Conservation (phyloP, 257 asterid species). For the Craterostigma plantagineum region DNA sequence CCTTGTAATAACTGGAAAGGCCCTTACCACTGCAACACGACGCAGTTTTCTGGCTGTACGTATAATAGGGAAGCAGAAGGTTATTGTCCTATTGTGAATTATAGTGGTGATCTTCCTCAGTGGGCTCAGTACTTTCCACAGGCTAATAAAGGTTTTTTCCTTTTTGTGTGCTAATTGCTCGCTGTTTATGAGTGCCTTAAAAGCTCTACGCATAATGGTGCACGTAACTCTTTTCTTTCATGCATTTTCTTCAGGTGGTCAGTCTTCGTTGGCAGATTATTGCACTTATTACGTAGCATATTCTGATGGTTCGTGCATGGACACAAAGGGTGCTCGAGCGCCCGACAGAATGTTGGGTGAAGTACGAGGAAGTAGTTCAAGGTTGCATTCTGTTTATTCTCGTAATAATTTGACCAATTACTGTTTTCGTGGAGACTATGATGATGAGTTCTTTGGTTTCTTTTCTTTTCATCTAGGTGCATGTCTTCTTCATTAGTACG, state of each 20-base stretch:
- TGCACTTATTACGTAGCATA: slow-evolving; percentile 94
- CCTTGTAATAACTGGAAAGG: slow-evolving; percentile 74
- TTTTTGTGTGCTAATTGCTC: no score
- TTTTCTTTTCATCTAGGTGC: no score
- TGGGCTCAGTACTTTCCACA: slow-evolving; percentile 78
- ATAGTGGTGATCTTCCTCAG: slow-evolving; percentile 60
- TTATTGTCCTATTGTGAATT: slow-evolving; percentile 59
- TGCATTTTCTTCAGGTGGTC: slow-evolving; percentile 64
- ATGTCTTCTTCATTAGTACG: slow-evolving; percentile 89
- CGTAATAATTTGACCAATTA: neutral
- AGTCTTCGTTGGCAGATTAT: slow-evolving; percentile 97
- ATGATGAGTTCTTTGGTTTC: neutral
- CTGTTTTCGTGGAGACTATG: neutral
- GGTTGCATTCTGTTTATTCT: slow-evolving; percentile 22
- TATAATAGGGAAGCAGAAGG: slow-evolving; percentile 78
- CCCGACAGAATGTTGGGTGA: slow-evolving; percentile 98
- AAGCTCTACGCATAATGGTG: no score
- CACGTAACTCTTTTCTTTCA: neutral
- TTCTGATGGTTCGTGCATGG: slow-evolving; percentile 98
- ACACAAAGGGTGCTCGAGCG: slow-evolving; percentile 81
- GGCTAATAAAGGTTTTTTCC: slow-evolving; percentile 38
- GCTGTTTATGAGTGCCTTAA: no score
- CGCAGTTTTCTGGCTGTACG: slow-evolving; percentile 69
- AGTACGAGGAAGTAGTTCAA: slow-evolving; percentile 81
- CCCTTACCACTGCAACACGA: slow-evolving; percentile 66